Base-by-base conservation (phyloP, 805 yeast species). In the Wickerhamiella siamensis region DNA sequence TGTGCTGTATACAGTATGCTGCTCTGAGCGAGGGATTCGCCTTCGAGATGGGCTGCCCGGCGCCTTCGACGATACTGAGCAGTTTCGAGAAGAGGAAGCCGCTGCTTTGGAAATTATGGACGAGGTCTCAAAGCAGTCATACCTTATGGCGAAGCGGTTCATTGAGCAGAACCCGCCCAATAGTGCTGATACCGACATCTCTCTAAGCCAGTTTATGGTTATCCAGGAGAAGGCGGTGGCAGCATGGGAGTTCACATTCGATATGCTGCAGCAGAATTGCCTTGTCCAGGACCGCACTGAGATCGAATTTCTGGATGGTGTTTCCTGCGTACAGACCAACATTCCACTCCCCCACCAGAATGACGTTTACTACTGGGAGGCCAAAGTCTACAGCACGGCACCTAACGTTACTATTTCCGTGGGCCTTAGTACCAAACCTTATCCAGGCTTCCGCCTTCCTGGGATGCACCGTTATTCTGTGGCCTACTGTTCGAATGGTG, bases 381-480 rank as follows among this genome's bases (percentile, higher is more conserved):
- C 79, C 33, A 91, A 91, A 54, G 71, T 91, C 1, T 86, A 75
- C 60, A 84, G 79, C 32, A 66, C 72, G 41, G 75, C 80, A 2
- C 57, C 51, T n/a, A 62, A 57, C 33, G 60, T 72, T 0, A 45
- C 42, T 18, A 51, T 88, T 1, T 74, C 94, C 0, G 66, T 91
- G 16, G 98, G 98, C 0, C 55, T 91, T 3, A 71, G 87, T 0
- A 74, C 93, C 0, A 74, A 76, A 47, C 98, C 98, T 5, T 91
- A 91, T 54, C 98, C 98, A 2, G 76, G 79, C 61, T 91, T 91
- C 61, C 68, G 96, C 50, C 65, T 91, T 32, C 97, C 98, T 0
- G 98, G 98, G 0, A 72, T 91, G 54, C 94, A 86, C 53, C 70
- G 78, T 34, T 79, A 76, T 57, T 83, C 95, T 0, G 67, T 84